These are phyloP conservation scores for Pythium myriotylum DNA, from an alignment of 352 stramenopile genomes.

Conservation along the genomic window DNA sequence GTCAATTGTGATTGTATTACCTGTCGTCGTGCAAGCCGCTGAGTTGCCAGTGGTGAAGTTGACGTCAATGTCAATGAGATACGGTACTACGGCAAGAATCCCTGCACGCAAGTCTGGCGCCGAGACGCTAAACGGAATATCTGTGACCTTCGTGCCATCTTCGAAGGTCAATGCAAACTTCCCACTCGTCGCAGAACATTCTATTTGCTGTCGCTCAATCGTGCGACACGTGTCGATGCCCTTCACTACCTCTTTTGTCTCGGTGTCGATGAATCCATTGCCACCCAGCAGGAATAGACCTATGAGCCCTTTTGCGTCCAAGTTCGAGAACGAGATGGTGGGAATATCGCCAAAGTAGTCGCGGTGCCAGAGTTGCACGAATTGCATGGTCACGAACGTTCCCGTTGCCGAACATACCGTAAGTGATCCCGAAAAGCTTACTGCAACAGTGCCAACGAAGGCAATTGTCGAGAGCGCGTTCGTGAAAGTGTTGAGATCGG, in stretches of 20 bases:
- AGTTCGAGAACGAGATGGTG: constrained; percentile 51
- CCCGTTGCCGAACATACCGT: constrained; percentile 57
- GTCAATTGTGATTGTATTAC: constrained; percentile 58
- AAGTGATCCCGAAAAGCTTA: constrained; percentile 40
- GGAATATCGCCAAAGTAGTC: constrained; percentile 63
- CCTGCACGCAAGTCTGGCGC: constrained; percentile 39
- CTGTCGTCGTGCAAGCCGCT: constrained; percentile 48
- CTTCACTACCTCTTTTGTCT: constrained; percentile 71
- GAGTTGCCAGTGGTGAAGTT: constrained; percentile 33
- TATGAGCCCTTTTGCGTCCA: constrained; percentile 58
- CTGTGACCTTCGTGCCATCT: constrained; percentile 44
- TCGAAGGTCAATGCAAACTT: constrained; percentile 75
- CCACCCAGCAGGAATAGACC: constrained; percentile 41
- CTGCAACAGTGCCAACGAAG: constrained; percentile 48
- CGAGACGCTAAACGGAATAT: constrained; percentile 47
- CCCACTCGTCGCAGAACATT: constrained; percentile 65
- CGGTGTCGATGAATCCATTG: constrained; percentile 63
- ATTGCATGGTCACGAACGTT: constrained; percentile 63
- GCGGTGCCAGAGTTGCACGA: constrained; percentile 56
- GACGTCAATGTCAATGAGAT: constrained; percentile 71
- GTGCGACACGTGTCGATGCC: constrained; percentile 72
- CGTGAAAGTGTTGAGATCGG: constrained; percentile 59
- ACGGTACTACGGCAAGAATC: constrained; percentile 51
- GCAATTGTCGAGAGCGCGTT: constrained; percentile 42
- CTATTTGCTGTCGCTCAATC: constrained; percentile 59